A percentile compares a stretch with the other conserved stretches of the same genome.
phyloP scores from a whole-genome alignment of 176 grass and related monocot genomes.

The Cocos nucifera region DNA sequence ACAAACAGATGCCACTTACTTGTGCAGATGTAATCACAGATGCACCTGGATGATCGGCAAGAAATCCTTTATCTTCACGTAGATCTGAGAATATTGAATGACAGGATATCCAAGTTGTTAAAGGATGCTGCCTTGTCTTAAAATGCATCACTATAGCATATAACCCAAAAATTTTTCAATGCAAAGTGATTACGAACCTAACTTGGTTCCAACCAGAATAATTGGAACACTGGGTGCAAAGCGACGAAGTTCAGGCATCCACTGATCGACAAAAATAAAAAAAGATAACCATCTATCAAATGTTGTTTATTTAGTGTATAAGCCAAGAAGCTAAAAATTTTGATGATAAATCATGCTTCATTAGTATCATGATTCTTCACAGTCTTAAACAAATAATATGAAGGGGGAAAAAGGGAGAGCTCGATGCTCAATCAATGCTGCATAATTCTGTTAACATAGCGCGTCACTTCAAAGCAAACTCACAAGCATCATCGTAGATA shows the following conservation, averaged over 20 bases:
- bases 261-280: constrained; percentile 35
- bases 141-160: too few species aligned
- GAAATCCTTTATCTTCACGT: constrained; percentile 66
- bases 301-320: constrained; percentile 3
- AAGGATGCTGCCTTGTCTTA: background rate
- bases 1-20: constrained; percentile 17
- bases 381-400: too few species aligned
- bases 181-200: constrained; percentile 32
- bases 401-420: background rate
- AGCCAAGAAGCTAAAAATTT: background rate
- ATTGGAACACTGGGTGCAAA: constrained; percentile 72
- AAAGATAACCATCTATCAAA: background rate
- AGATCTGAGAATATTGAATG: constrained; percentile 45
- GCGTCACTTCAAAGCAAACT: too few species aligned
- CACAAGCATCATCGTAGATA: too few species aligned
- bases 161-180: background rate
- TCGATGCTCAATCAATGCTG: too few species aligned
- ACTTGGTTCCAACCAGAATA: constrained; percentile 82
- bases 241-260: constrained; percentile 88
- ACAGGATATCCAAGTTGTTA: background rate
- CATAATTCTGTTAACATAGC: too few species aligned
- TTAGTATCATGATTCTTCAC: too few species aligned
- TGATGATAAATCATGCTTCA: too few species aligned
- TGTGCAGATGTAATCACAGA: constrained; percentile 47
- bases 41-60: constrained; percentile 53